Percentiles rank a stretch among this genome's conserved stretches.
These are phyloP conservation scores for Pichia sp. DNA, from an alignment of 1,139 yeast species.

Conservation along the genomic window DNA sequence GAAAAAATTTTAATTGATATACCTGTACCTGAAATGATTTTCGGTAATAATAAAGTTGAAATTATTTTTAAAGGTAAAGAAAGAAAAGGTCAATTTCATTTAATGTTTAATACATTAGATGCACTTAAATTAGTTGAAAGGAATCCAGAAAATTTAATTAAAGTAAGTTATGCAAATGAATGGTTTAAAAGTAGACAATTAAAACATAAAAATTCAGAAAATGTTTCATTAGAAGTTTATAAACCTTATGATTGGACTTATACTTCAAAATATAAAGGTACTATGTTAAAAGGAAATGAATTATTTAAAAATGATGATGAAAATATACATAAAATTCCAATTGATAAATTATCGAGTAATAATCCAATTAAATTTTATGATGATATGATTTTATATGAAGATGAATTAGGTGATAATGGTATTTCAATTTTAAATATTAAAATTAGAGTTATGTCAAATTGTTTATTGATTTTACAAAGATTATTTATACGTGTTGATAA, in stretches of 20 bases:
- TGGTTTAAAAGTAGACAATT: conserved; percentile 69
- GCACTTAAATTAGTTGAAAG: conserved; percentile 61
- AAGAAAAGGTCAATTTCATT: conserved; percentile 22
- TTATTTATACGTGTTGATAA: conserved; percentile 85
- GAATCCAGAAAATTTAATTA: conserved; percentile 39
- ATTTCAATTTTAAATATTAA: conserved; percentile 70
- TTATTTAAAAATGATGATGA: conserved; percentile 16
- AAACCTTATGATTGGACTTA: conserved; percentile 98
- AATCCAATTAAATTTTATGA: conserved; percentile 88
- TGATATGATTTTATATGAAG: conserved; percentile 84
- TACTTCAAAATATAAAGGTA: conserved; percentile 72
- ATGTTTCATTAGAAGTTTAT: conserved; percentile 44
- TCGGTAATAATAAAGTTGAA: conserved; percentile 76
- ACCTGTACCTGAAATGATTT: conserved; percentile 96
- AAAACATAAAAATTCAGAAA: conserved; percentile 31
- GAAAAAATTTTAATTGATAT: conserved; percentile 53
- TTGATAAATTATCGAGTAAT: conserved; percentile 55
- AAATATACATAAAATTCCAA: conserved; percentile 54
- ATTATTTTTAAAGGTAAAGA: conserved; percentile 24
- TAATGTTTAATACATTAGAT: conserved; percentile 70
- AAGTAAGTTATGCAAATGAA: conserved; percentile 82
- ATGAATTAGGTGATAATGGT: conserved; percentile 95
- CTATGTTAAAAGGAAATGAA: conserved; percentile 23
- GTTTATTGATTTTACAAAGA: conserved; percentile 66
- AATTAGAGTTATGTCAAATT: conserved; percentile 82